These are phyloP conservation scores for Rosa chinensis DNA, from an alignment of 306 rosid species.

Conservation along the genomic window DNA sequence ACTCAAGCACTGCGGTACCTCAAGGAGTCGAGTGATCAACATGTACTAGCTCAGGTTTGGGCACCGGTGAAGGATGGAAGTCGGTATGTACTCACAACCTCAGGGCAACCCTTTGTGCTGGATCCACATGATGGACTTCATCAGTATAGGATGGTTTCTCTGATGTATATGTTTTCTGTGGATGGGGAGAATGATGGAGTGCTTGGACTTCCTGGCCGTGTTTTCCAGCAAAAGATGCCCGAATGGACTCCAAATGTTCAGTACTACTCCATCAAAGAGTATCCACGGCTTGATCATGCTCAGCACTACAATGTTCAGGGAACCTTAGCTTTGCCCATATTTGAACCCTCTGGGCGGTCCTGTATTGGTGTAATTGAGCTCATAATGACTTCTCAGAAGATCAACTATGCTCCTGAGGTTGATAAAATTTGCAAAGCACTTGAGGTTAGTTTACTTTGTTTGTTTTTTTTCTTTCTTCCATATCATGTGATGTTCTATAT, in stretches of 20 bases:
- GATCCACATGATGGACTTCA: slow-evolving; percentile 70
- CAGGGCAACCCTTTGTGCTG: slow-evolving; percentile 86
- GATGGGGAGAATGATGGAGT: slow-evolving; percentile 59
- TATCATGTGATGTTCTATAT: neutral
- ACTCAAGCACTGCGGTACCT: slow-evolving; percentile 74
- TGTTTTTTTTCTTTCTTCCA: neutral
- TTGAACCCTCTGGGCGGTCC: slow-evolving; percentile 65
- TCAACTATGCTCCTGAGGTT: slow-evolving; percentile 84
- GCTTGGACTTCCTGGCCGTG: slow-evolving; percentile 86
- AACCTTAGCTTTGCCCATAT: slow-evolving; percentile 79
- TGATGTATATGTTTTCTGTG: slow-evolving; percentile 59
- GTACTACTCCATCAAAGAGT: slow-evolving; percentile 72
- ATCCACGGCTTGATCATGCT: slow-evolving; percentile 72
- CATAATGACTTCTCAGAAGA: slow-evolving; percentile 74
- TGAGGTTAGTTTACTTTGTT: slow-evolving; percentile 57
- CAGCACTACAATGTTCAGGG: slow-evolving; percentile 79
- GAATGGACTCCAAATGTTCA: slow-evolving; percentile 98
- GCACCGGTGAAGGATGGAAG: slow-evolving; percentile 66
- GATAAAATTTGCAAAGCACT: slow-evolving; percentile 92
- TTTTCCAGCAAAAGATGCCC: slow-evolving; percentile 67
- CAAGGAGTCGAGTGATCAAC: slow-evolving; percentile 67
- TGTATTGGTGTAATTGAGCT: slow-evolving; percentile 87
- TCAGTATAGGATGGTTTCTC: slow-evolving; percentile 69
- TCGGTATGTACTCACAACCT: slow-evolving; percentile 64
- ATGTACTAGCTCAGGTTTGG: slow-evolving; percentile 89